A percentile compares a stretch with the other conserved stretches of the same genome.
phyloP scores from a whole-genome alignment of 164 flowering plant genomes.

The Macadamia tetraphylla region DNA sequence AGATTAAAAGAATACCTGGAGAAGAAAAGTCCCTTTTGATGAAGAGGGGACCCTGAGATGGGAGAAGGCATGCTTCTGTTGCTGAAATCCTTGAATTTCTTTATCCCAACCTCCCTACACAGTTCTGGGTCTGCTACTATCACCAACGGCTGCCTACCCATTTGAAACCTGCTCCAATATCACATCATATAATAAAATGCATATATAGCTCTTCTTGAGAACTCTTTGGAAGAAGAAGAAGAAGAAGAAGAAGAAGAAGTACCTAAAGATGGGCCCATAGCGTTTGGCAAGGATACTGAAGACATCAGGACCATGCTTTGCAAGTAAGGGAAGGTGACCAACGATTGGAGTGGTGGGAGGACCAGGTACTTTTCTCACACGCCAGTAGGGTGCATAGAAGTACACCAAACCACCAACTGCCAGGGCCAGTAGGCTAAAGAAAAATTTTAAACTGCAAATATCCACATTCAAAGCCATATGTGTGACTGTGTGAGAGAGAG shows the following conservation, averaged over 20 bases:
- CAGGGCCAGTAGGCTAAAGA: conserved; percentile 34
- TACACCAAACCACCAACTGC: conserved; percentile 37
- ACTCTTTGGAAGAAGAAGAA: background rate
- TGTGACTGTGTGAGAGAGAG: conserved; percentile 7
- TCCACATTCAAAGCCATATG: conserved; percentile 5
- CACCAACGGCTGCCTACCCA: conserved; percentile 94
- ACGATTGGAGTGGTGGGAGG: conserved; percentile 70
- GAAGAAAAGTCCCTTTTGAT: conserved; percentile 90
- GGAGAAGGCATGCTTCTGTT: conserved; percentile 97
- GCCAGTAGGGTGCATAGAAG: conserved; percentile 75
- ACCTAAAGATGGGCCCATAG: conserved; percentile 94
- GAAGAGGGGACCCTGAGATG: conserved; percentile 86
- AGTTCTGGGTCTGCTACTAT: conserved; percentile 88
- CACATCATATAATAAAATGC: no score
- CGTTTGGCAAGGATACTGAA: conserved; percentile 64
- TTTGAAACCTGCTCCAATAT: conserved; percentile 59
- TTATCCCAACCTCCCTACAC: conserved; percentile 84
- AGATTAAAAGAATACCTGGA: conserved; percentile 43
- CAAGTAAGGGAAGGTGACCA: conserved; percentile 86
- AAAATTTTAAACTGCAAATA: conserved; percentile 11
- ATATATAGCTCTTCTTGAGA: background rate
- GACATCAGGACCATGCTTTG: conserved; percentile 85
- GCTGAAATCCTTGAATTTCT: conserved; percentile 74
- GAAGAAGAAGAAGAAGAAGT: background rate
- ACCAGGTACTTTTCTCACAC: conserved; percentile 81